Percentiles rank a stretch among this genome's conserved stretches.
phyloP scores from a whole-genome alignment of 768 basidiomycete genomes.

The Lentinus tigrinus region DNA sequence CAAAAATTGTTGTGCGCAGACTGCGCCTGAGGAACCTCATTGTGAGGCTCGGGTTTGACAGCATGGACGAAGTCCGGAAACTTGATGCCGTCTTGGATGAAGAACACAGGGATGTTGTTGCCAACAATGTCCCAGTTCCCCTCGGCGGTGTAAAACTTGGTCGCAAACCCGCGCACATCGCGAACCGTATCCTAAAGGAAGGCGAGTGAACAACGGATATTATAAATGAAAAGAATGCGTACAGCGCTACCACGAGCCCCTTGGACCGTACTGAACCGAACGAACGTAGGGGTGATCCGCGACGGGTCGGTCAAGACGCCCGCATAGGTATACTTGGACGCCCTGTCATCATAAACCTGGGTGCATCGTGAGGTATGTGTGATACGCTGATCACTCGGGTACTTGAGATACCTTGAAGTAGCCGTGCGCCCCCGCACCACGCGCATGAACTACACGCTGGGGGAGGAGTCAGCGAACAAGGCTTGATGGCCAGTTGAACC shows the following conservation, averaged over 20 bases:
- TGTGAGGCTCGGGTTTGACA: slow-evolving; percentile 82
- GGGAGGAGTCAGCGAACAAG: background rate
- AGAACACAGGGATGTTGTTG: slow-evolving; percentile 83
- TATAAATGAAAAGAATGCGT: slow-evolving; percentile 21
- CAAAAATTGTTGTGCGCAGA: slow-evolving; percentile 83
- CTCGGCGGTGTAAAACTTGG: slow-evolving; percentile 80
- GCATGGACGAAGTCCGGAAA: slow-evolving; percentile 87
- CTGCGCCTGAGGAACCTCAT: slow-evolving; percentile 72
- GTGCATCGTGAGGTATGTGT: background rate
- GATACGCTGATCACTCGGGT: background rate
- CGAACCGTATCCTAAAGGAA: slow-evolving; percentile 62
- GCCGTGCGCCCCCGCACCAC: slow-evolving; percentile 80
- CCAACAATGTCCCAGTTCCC: slow-evolving; percentile 88
- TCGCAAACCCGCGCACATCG: slow-evolving; percentile 86
- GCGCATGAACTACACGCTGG: slow-evolving; percentile 71
- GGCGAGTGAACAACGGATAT: background rate
- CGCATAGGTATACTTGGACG: slow-evolving; percentile 71
- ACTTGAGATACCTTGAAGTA: slow-evolving; percentile 53
- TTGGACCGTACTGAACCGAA: slow-evolving; percentile 85
- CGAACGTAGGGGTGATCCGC: slow-evolving; percentile 72
- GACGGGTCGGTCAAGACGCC: slow-evolving; percentile 70
- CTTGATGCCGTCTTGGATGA: slow-evolving; percentile 79
- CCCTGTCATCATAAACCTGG: slow-evolving; percentile 56
- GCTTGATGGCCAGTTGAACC: background rate
- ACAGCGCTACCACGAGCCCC: slow-evolving; percentile 83